Evolutionary conservation across 1,284 basidiomycete genomes (phyloP).

Genomic region (Pyrrhoderma noxium): DNA sequence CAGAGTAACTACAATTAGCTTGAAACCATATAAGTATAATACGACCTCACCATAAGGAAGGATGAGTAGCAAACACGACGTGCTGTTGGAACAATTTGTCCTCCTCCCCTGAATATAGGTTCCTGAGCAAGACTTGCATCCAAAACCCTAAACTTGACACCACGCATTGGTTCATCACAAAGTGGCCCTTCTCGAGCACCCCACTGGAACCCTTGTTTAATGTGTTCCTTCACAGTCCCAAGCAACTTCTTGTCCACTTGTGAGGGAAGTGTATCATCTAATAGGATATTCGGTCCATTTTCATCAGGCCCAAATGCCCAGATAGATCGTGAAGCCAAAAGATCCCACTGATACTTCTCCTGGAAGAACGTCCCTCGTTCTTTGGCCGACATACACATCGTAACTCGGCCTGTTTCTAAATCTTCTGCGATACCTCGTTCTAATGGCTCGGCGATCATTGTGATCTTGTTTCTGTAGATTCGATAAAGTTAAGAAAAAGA

Average conservation of each 20-base stretch:
- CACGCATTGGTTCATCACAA: constrained; percentile 98
- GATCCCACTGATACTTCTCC: constrained; percentile 96
- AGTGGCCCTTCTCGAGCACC: constrained; percentile 94
- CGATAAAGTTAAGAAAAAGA: constrained; percentile 5
- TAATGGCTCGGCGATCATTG: constrained; percentile 95
- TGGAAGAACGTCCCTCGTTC: constrained; percentile 92
- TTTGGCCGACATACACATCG: constrained; percentile 89
- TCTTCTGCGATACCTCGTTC: constrained; percentile 93
- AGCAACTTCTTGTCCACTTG: constrained; percentile 94
- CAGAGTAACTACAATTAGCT: constrained; percentile 12
- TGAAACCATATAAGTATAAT: constrained; percentile 13
- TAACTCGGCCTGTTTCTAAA: constrained; percentile 85
- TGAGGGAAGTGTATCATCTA: constrained; percentile 94
- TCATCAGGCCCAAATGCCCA: constrained; percentile 99
- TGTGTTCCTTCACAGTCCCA: constrained; percentile 84
- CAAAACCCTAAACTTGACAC: constrained; percentile 94
- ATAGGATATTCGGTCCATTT: constrained; percentile 84
- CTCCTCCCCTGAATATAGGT: constrained; percentile 95
- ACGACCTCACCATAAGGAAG: constrained; percentile 76
- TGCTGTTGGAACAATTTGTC: constrained; percentile 97
- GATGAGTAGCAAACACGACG: constrained; percentile 99
- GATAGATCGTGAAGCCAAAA: constrained; percentile 94
- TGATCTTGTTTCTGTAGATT: constrained; percentile 77
- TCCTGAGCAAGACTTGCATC: constrained; percentile 90
- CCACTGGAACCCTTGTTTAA: constrained; percentile 99